Evolutionary conservation across 164 flowering plant genomes (phyloP).

Genomic region (Hamamelis virginiana): DNA sequence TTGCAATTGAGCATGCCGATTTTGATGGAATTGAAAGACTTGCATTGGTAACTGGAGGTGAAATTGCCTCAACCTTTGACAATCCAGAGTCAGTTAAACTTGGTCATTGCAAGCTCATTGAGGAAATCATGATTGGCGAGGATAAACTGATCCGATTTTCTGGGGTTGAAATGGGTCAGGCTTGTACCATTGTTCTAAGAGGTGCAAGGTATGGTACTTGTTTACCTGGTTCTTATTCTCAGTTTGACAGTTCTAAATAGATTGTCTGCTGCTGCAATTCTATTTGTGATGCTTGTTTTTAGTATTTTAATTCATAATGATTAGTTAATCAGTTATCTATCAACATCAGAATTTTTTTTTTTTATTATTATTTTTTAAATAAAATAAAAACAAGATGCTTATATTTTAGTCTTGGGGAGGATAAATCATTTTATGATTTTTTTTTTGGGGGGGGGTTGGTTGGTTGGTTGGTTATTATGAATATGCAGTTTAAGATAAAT

Average conservation of each 20-base stretch:
- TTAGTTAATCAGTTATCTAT: too few species aligned
- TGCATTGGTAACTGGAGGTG: slow-evolving; percentile 97
- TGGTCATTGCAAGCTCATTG: slow-evolving; percentile 95
- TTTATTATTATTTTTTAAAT: too few species aligned
- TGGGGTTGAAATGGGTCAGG: slow-evolving; percentile 98
- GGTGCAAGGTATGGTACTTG: slow-evolving; percentile 80
- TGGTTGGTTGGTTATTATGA: background rate
- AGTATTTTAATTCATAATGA: too few species aligned
- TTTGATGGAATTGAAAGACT: slow-evolving; percentile 98
- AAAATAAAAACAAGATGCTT: too few species aligned
- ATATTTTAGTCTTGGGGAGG: too few species aligned
- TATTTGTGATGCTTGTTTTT: too few species aligned
- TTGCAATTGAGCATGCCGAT: slow-evolving; percentile 99
- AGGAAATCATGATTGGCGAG: slow-evolving; percentile 99
- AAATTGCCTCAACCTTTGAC: slow-evolving; percentile 98
- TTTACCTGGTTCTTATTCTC: too few species aligned
- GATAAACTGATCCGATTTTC: slow-evolving; percentile 95
- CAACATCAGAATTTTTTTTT: too few species aligned
- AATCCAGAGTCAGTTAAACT: slow-evolving; percentile 98
- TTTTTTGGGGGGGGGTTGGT: too few species aligned
- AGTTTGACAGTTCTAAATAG: too few species aligned
- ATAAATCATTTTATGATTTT: too few species aligned
- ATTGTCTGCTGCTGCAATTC: too few species aligned
- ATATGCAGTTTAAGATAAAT: background rate
- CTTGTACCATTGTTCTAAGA: slow-evolving; percentile 95